These are phyloP conservation scores for Lactarius deliciosus DNA, from an alignment of 768 basidiomycete species.

Conservation along the genomic window DNA sequence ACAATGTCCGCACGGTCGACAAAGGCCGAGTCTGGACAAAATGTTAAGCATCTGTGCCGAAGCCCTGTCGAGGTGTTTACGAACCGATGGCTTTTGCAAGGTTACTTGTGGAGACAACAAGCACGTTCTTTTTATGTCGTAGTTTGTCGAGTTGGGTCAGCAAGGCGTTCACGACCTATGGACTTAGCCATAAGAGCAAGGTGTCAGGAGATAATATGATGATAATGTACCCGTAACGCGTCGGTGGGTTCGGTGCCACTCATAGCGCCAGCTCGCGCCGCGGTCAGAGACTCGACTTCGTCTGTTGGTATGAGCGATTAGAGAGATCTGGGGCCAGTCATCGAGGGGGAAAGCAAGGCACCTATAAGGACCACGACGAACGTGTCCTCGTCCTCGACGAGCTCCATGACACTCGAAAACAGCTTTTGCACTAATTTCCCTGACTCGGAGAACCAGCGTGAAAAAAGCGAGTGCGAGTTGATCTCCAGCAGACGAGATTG, in stretches of 20 bases:
- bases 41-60: slow-evolving; percentile 8
- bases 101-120: slow-evolving; percentile 97
- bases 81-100: slow-evolving; percentile 90
- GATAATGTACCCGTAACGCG: slow-evolving; percentile 69
- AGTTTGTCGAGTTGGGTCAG: slow-evolving; percentile 96
- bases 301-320: slow-evolving; percentile 46
- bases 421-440: slow-evolving; percentile 96
- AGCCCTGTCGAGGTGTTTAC: slow-evolving; percentile 25
- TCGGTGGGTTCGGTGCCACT: slow-evolving; percentile 95
- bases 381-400: slow-evolving; percentile 87
- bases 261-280: slow-evolving; percentile 92
- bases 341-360: slow-evolving; percentile 32
- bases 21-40: slow-evolving; percentile 80
- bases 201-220: neutral
- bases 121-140: slow-evolving; percentile 87
- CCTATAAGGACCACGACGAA: slow-evolving; percentile 96
- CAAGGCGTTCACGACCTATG: slow-evolving; percentile 93
- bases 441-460: slow-evolving; percentile 98
- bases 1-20: slow-evolving; percentile 96
- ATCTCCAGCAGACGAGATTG: slow-evolving; percentile 91
- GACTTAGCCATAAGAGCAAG: neutral
- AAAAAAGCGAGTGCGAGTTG: slow-evolving; percentile 97
- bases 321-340: neutral
- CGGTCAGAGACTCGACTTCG: slow-evolving; percentile 95
- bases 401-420: slow-evolving; percentile 83